phyloP scores from a whole-genome alignment of 345 rosid genomes.

The Eucalyptus cloeziana region DNA sequence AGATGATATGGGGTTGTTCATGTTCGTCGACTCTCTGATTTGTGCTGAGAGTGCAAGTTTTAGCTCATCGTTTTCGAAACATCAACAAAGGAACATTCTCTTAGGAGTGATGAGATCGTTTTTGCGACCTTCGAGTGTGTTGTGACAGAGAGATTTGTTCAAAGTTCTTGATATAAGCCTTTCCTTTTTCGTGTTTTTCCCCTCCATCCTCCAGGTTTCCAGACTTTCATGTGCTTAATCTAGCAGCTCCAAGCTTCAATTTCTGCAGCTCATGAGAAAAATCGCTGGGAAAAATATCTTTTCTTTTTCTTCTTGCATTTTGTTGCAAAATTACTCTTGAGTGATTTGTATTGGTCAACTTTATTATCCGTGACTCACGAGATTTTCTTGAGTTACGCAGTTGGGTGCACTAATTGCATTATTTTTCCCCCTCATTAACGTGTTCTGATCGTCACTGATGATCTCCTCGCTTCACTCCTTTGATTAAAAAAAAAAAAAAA shows the following conservation, averaged over 20 bases:
- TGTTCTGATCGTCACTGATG: slow-evolving; percentile 4
- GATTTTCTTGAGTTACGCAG: slow-evolving; percentile 22
- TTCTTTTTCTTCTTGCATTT: neutral
- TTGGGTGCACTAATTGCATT: slow-evolving; percentile 15
- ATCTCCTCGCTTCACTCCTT: slow-evolving; percentile 1
- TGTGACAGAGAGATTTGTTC: neutral
- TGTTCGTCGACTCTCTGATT: neutral
- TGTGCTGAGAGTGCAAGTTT: neutral
- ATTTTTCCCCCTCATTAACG: slow-evolving; percentile 12
- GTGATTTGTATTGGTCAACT: neutral
- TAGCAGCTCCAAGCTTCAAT: neutral
- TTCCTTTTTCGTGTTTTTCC: neutral
- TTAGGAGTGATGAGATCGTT: neutral
- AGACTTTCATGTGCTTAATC: neutral
- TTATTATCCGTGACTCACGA: slow-evolving; percentile 37
- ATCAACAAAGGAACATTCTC: neutral
- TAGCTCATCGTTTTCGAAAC: neutral
- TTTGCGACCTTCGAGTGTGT: neutral
- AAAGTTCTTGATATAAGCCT: neutral
- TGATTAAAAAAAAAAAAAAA: no score
- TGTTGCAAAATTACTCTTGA: neutral
- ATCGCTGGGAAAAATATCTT: neutral
- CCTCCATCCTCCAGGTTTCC: neutral
- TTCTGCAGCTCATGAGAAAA: neutral
- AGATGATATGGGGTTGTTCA: neutral